Percentiles rank a stretch among this genome's conserved stretches.
Evolutionary conservation across 1,284 basidiomycete genomes (phyloP).

Genomic region (Inonotus obliquus): DNA sequence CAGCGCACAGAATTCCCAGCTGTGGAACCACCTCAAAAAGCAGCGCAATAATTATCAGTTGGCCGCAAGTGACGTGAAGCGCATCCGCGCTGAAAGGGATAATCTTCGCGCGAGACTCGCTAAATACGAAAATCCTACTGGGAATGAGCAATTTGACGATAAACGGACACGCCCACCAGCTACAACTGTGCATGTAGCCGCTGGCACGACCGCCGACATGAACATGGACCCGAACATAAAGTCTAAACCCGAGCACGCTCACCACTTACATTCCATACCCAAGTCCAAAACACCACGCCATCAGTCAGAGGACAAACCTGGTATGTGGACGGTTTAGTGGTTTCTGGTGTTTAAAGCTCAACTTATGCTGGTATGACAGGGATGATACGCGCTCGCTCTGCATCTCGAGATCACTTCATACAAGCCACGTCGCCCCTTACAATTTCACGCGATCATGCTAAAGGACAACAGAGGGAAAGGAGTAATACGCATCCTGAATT

Average conservation of each 20-base stretch:
- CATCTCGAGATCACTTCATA: slow-evolving; percentile 23
- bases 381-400: slow-evolving; percentile 21
- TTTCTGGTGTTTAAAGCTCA: background rate
- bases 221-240: background rate
- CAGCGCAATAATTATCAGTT: slow-evolving; percentile 69
- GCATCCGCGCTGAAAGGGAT: slow-evolving; percentile 78
- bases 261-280: slow-evolving; percentile 9
- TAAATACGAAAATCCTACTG: slow-evolving; percentile 31
- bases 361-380: background rate
- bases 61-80: slow-evolving; percentile 74
- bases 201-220: background rate
- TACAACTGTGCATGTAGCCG: background rate
- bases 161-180: slow-evolving; percentile 19
- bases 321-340: slow-evolving; percentile 30
- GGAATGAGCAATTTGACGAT: slow-evolving; percentile 31
- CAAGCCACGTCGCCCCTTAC: slow-evolving; percentile 22
- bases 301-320: slow-evolving; percentile 46
- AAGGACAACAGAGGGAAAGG: slow-evolving; percentile 23
- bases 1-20: slow-evolving; percentile 77
- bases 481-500: slow-evolving; percentile 21
- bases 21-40: slow-evolving; percentile 92
- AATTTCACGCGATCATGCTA: slow-evolving; percentile 36
- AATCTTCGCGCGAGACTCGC: slow-evolving; percentile 49
- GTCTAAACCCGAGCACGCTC: slow-evolving; percentile 22
- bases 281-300: slow-evolving; percentile 30